phyloP scores from a whole-genome alignment of 257 asterid species.

The Salvia splendens region DNA sequence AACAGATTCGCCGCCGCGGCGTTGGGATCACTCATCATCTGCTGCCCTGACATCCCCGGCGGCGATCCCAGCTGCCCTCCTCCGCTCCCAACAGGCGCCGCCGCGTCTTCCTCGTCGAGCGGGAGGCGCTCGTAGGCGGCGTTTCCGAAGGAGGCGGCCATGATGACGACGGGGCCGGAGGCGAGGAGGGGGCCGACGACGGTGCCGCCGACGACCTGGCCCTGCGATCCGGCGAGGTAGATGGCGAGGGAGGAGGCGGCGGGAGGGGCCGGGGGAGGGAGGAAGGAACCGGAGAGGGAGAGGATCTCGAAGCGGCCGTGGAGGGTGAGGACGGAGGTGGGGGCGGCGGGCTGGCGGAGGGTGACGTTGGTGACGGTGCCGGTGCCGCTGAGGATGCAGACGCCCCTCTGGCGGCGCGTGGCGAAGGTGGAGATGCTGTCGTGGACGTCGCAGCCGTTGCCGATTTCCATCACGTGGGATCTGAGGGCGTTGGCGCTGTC shows the following conservation, averaged over 20 bases:
- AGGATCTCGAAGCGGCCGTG: constrained; percentile 58
- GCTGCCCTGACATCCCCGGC: constrained; percentile 34
- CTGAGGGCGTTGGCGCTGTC: constrained; percentile 63
- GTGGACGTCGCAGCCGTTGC: constrained; percentile 47
- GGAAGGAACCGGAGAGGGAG: constrained; percentile 58
- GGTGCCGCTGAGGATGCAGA: constrained; percentile 50
- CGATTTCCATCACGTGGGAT: constrained; percentile 56
- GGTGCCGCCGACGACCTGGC: constrained; percentile 55
- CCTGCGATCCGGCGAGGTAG: constrained; percentile 54
- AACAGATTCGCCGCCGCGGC: constrained; percentile 29
- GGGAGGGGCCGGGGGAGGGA: constrained; percentile 53
- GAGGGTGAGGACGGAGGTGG: constrained; percentile 43
- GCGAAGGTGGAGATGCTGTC: constrained; percentile 54
- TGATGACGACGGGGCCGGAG: constrained; percentile 54
- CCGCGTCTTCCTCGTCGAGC: constrained; percentile 45
- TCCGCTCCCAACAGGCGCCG: constrained; percentile 26
- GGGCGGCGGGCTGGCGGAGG: constrained; percentile 50
- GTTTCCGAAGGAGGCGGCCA: constrained; percentile 58
- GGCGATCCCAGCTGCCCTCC: constrained; percentile 44
- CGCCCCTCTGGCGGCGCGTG: constrained; percentile 54
- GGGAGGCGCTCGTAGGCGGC: constrained; percentile 62
- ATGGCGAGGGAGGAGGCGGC: constrained; percentile 50
- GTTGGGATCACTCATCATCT: constrained; percentile 42
- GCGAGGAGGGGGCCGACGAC: constrained; percentile 53
- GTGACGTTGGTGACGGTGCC: constrained; percentile 56